Conservation (phyloP, 768 basidiomycete species). For the Austroboletus festivus region DNA sequence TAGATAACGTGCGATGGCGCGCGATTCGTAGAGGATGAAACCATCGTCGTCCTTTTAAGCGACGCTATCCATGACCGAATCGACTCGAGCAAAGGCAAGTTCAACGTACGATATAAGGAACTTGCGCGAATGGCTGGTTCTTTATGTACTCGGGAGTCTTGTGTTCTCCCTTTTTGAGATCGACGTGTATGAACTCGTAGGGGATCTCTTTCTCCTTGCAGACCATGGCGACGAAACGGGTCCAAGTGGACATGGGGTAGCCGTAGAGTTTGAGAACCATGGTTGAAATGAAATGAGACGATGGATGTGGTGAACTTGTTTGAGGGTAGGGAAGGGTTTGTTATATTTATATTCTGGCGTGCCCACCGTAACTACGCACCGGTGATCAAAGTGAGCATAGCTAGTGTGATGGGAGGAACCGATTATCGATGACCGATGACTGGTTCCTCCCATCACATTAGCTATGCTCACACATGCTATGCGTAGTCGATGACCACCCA, state of each 20-base stretch:
- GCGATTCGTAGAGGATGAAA: constrained; percentile 58
- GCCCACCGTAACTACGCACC: too few relatives aligned
- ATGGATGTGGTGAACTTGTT: too few relatives aligned
- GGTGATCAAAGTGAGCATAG: too few relatives aligned
- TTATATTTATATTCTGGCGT: too few relatives aligned
- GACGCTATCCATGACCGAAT: neutral
- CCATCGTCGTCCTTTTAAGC: constrained; percentile 52
- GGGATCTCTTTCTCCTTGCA: constrained; percentile 56
- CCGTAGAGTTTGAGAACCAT: constrained; percentile 41
- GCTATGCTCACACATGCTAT: too few relatives aligned
- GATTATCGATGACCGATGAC: too few relatives aligned
- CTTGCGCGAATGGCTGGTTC: constrained; percentile 58
- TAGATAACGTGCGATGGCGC: constrained; percentile 61
- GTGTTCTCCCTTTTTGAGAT: constrained; percentile 43
- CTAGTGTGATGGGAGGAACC: too few relatives aligned
- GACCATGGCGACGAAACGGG: constrained; percentile 48
- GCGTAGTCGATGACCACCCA: too few relatives aligned
- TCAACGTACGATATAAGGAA: constrained; percentile 41
- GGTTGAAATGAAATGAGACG: neutral
- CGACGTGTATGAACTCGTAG: constrained; percentile 47
- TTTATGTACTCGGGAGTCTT: constrained; percentile 42
- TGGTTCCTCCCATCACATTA: too few relatives aligned
- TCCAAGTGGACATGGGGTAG: constrained; percentile 40
- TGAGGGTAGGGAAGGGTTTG: too few relatives aligned
- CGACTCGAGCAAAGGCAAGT: neutral